Conservation (phyloP, 73 alveolate genomes). For the Vitrella brassicaformis region DNA sequence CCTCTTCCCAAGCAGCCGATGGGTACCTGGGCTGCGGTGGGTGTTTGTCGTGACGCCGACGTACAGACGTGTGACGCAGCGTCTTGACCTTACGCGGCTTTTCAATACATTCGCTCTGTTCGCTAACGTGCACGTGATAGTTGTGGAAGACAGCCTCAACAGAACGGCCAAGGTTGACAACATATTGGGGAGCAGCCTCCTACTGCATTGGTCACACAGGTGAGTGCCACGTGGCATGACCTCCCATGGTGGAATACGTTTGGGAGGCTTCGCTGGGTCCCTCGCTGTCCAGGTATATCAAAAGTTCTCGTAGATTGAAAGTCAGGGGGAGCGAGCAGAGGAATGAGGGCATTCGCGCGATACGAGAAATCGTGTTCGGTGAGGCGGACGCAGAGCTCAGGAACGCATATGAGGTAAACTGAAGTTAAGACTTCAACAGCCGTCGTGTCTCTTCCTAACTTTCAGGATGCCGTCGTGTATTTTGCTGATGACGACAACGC, state of each 20-base stretch:
- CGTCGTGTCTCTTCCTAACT: not conserved
- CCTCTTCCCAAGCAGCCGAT: too few species aligned
- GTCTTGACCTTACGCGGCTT: not conserved
- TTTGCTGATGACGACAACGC: not conserved
- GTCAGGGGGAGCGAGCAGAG: not conserved
- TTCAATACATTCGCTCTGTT: not conserved
- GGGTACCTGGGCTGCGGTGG: not conserved
- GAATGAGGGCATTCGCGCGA: not conserved
- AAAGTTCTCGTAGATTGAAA: too few species aligned
- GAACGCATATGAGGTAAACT: not conserved
- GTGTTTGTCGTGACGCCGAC: not conserved
- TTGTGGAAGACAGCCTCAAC: not conserved
- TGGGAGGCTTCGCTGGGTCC: too few species aligned
- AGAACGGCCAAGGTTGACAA: not conserved
- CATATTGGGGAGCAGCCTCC: not conserved
- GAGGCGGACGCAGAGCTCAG: not conserved
- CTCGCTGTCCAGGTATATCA: too few species aligned
- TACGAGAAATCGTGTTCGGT: too few species aligned
- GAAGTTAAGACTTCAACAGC: not conserved
- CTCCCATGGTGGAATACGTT: too few species aligned
- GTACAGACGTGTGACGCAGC: not conserved
- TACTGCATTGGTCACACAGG: not conserved
- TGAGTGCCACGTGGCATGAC: too few species aligned
- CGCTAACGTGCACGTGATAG: not conserved
- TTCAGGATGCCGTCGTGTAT: not conserved